Evolutionary conservation across 805 yeast species (phyloP).

Genomic region (Lachancea quebecensis): DNA sequence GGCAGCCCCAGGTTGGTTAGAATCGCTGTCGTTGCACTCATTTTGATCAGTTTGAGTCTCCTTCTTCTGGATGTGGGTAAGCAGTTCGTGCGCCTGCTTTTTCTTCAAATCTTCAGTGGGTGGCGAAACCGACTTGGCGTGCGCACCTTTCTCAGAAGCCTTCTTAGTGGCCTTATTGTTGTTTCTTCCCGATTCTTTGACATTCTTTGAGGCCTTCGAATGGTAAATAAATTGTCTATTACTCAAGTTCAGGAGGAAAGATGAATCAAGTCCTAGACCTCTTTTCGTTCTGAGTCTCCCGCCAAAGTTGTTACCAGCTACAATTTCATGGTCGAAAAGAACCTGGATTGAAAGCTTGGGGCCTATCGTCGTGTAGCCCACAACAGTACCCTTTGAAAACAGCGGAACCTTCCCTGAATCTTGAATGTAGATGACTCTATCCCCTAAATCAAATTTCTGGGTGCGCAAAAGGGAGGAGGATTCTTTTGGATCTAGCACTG

Average conservation of each 20-base stretch:
- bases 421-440: conserved; percentile 77
- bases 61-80: conserved; percentile 38
- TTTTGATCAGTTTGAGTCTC: neutral
- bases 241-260: conserved; percentile 72
- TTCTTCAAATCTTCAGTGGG: conserved; percentile 27
- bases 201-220: conserved; percentile 50
- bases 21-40: conserved; percentile 2
- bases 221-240: conserved; percentile 70
- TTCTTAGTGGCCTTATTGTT: conserved; percentile 27
- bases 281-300: conserved; percentile 73
- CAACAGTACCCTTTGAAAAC: conserved; percentile 85
- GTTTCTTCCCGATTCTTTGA: conserved; percentile 23
- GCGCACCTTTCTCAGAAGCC: conserved; percentile 21
- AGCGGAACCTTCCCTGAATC: conserved; percentile 86
- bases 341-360: conserved; percentile 57
- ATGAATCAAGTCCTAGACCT: conserved; percentile 77
- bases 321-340: conserved; percentile 73
- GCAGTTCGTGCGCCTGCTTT: conserved; percentile 37
- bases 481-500: conserved; percentile 67
- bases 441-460: conserved; percentile 81
- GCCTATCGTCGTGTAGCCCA: conserved; percentile 59
- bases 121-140: conserved; percentile 13
- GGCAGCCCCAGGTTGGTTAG: too few relatives aligned
- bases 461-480: conserved; percentile 64
- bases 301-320: conserved; percentile 76